Conservation (phyloP, 1,284 basidiomycete genomes). For the Pseudozyma sp. region DNA sequence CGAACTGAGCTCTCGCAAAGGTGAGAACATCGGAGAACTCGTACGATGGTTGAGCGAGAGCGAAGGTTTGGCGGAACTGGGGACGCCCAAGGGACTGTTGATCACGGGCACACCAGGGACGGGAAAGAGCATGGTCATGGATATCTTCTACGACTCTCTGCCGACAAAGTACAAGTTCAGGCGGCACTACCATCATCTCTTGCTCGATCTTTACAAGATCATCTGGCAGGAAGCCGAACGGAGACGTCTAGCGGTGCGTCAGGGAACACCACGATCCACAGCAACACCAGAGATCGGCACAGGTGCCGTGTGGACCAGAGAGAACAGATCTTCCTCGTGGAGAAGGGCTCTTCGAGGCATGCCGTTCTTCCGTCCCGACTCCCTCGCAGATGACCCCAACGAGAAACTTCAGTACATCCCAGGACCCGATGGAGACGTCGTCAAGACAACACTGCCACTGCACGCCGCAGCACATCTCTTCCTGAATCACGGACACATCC, state of each 20-base stretch:
- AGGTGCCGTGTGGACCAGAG: conserved; percentile 69
- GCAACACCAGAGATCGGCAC: conserved; percentile 44
- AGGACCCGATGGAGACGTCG: conserved; percentile 48
- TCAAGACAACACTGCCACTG: conserved; percentile 69
- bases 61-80: conserved; percentile 74
- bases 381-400: conserved; percentile 22
- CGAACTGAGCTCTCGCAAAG: conserved; percentile 7
- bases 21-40: conserved; percentile 68
- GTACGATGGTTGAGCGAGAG: conserved; percentile 74
- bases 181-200: conserved; percentile 78
- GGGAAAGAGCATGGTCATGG: conserved; percentile 76
- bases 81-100: conserved; percentile 74
- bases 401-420: conserved; percentile 33
- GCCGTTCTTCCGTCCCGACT: conserved; percentile 60
- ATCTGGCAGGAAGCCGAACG: conserved; percentile 74
- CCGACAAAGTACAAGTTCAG: conserved; percentile 76
- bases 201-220: conserved; percentile 77
- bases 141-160: conserved; percentile 76
- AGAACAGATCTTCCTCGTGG: conserved; percentile 28
- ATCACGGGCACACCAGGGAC: conserved; percentile 73
- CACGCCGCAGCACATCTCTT: conserved; percentile 73
- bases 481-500: conserved; percentile 73
- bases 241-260: conserved; percentile 65
- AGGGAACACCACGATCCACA: conserved; percentile 46
- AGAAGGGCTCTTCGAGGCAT: conserved; percentile 42